A percentile compares a stretch with the other conserved stretches of the same genome.
These are phyloP conservation scores for Teunomyces stri DNA, from an alignment of 805 yeast genomes.

Conservation along the genomic window DNA sequence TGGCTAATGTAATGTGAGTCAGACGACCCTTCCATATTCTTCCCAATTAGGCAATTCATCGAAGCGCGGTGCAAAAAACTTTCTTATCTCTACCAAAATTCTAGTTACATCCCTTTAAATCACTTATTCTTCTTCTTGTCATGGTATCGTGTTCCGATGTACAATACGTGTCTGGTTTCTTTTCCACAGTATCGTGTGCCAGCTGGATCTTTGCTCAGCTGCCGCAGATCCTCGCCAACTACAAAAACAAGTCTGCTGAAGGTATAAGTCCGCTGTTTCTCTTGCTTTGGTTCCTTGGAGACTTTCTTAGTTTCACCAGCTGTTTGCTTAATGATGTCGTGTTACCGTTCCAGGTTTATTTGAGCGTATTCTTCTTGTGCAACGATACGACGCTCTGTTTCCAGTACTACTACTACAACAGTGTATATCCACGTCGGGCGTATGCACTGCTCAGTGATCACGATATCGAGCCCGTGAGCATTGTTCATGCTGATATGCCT, in stretches of 20 bases:
- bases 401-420: slow-evolving; percentile 42
- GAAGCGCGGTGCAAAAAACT: slow-evolving; percentile 3
- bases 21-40: not conserved
- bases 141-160: slow-evolving; percentile 6
- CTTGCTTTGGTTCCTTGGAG: slow-evolving; percentile 61
- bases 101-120: not conserved
- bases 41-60: slow-evolving; percentile 1
- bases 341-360: slow-evolving; percentile 36
- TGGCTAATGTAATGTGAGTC: not conserved
- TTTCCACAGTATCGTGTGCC: slow-evolving; percentile 37
- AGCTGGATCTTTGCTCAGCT: slow-evolving; percentile 75
- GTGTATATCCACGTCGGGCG: slow-evolving; percentile 28
- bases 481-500: not conserved
- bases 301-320: slow-evolving; percentile 36
- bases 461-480: not conserved
- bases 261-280: slow-evolving; percentile 65
- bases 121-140: too few relatives aligned
- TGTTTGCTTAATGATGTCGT: slow-evolving; percentile 39
- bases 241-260: slow-evolving; percentile 57
- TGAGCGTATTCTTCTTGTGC: slow-evolving; percentile 38
- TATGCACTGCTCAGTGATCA: not conserved
- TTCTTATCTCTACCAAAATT: slow-evolving; percentile 1
- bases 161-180: slow-evolving; percentile 12
- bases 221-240: slow-evolving; percentile 66
- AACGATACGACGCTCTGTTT: slow-evolving; percentile 39